These are phyloP conservation scores for Fusarium virguliforme DNA, from an alignment of 2,329 filamentous ascomycete species.

Conservation along the genomic window DNA sequence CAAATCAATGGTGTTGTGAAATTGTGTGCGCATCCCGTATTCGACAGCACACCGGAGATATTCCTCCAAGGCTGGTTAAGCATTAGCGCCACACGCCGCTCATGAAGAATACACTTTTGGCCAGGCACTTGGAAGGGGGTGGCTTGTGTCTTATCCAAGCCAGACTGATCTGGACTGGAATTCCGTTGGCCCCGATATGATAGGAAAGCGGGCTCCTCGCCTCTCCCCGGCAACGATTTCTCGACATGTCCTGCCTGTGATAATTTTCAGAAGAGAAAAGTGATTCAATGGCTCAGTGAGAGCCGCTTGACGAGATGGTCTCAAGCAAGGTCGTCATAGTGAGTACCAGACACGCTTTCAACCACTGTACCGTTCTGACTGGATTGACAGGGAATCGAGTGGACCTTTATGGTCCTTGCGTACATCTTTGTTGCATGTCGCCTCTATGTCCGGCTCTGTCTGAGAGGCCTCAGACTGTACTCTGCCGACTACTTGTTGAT, in stretches of 20 bases:
- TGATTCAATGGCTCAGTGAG: not conserved
- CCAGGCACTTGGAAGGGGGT: not conserved
- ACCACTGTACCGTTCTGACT: not conserved
- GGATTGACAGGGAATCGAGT: conserved; percentile 3
- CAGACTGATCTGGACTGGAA: not conserved
- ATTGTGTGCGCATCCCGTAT: no score
- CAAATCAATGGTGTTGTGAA: no score
- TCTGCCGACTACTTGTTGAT: conserved; percentile 14
- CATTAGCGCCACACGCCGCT: not conserved
- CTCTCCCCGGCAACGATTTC: not conserved
- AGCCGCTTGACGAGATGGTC: conserved; percentile 4
- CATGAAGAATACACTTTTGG: not conserved
- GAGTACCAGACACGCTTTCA: not conserved
- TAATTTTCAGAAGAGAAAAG: not conserved
- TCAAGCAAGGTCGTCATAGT: conserved; percentile 12
- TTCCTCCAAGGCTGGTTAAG: no score
- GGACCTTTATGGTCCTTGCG: conserved; percentile 11
- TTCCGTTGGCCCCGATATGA: not conserved
- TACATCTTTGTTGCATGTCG: conserved; percentile 4
- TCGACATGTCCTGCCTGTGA: not conserved
- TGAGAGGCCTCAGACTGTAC: not conserved
- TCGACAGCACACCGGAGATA: no score
- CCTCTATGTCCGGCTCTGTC: conserved; percentile 5
- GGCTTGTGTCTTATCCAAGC: not conserved
- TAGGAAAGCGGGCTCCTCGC: not conserved